Conservation (phyloP, 1,139 yeast species). For the Yamadazyma friedrichii region DNA sequence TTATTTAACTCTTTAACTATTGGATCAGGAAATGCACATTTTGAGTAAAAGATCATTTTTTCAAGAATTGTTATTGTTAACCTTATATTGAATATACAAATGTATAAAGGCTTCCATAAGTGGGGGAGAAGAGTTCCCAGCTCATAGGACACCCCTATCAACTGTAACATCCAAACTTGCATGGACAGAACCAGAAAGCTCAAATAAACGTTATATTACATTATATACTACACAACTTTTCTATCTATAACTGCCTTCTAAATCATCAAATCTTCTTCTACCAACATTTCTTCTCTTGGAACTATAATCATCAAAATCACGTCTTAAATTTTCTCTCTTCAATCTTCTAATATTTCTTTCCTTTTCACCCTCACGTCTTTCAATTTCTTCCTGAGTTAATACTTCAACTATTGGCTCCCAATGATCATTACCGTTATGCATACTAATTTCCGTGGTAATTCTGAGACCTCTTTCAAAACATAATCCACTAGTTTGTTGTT, state of each 20-base stretch:
- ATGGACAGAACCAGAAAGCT: neutral
- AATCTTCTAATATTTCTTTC: conserved; percentile 88
- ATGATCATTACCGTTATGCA: conserved; percentile 54
- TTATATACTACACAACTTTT: conserved; percentile 1
- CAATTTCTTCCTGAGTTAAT: conserved; percentile 89
- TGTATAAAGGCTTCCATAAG: no score
- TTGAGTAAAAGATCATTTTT: no score
- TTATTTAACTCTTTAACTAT: no score
- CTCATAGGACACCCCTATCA: no score
- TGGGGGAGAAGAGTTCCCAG: no score
- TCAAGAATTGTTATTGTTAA: no score
- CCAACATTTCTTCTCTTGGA: conserved; percentile 46
- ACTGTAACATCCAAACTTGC: no score
- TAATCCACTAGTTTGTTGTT: conserved; percentile 44
- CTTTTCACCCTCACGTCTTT: conserved; percentile 90
- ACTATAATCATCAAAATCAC: conserved; percentile 44
- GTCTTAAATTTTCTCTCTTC: conserved; percentile 83
- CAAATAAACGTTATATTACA: neutral
- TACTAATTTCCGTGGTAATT: conserved; percentile 45
- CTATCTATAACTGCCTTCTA: conserved; percentile 39
- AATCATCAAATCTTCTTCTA: conserved; percentile 57
- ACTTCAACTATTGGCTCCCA: conserved; percentile 92
- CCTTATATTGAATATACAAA: no score
- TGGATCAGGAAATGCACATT: no score
- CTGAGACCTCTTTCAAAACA: conserved; percentile 46